Evolutionary conservation across 192 early-diverging fungal genomes (phyloP).

Genomic region (Coemansia nantahalensis): DNA sequence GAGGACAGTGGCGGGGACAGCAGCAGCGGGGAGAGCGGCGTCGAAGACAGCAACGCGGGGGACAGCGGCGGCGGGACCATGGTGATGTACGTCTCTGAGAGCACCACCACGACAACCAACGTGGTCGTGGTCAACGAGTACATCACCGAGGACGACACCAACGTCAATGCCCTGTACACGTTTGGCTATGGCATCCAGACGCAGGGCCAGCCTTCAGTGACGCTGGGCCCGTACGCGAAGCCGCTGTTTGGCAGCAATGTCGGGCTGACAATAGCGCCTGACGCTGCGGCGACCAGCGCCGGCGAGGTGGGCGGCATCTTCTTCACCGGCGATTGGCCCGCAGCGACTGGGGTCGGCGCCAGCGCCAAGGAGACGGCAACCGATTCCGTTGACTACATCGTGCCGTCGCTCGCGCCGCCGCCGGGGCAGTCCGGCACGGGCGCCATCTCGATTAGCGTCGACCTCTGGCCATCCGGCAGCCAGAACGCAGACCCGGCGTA

Average conservation of each 20-base stretch:
- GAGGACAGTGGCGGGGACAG: too few relatives aligned
- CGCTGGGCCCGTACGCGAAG: slow-evolving; percentile 28
- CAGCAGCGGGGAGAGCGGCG: too few relatives aligned
- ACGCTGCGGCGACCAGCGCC: slow-evolving; percentile 2
- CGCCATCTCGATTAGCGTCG: neutral
- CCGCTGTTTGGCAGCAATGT: slow-evolving; percentile 41
- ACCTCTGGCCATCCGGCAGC: slow-evolving; percentile 11
- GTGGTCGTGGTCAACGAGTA: slow-evolving; percentile 33
- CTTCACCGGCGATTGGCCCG: slow-evolving; percentile 26
- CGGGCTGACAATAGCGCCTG: slow-evolving; percentile 30
- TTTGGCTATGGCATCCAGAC: slow-evolving; percentile 39
- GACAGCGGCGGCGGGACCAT: slow-evolving; percentile 11
- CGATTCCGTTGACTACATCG: slow-evolving; percentile 19
- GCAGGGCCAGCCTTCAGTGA: slow-evolving; percentile 21
- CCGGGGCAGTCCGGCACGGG: slow-evolving; percentile 4
- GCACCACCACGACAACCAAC: slow-evolving; percentile 30
- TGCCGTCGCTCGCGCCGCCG: slow-evolving; percentile 18
- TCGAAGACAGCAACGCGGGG: too few relatives aligned
- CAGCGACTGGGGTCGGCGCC: neutral
- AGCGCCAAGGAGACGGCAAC: slow-evolving; percentile 18
- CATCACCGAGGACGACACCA: slow-evolving; percentile 32
- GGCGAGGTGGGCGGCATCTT: neutral
- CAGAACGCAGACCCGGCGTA: slow-evolving; percentile 8
- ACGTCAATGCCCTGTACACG: slow-evolving; percentile 26
- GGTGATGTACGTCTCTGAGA: slow-evolving; percentile 41